Evolutionary conservation across 1,284 basidiomycete genomes (phyloP), one percentile per base, ranked within the genome.

Genomic region (Grifola frondosa): DNA sequence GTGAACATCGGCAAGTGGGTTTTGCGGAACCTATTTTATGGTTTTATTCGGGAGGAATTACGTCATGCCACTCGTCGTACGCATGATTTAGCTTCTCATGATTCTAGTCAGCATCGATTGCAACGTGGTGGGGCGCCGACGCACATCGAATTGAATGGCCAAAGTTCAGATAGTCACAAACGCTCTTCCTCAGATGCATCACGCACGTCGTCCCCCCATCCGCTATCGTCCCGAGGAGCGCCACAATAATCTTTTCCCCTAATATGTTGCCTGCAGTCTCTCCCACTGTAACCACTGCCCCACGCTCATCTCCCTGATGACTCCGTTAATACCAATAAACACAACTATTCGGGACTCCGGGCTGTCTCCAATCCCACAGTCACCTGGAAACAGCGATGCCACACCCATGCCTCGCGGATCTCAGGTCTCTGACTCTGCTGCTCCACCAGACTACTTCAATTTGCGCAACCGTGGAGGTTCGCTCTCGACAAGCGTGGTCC

Each of bases 1-100:
- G 87, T 91, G 50, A 91, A 90, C 60, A 69, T 90, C 32, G 88
- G 86, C 3, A 89, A 86, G 63, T 90, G 87, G 88, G 77, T 86
- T 3, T 63, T 91, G 16, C 73, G 80, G 21, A 91, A 89, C 59
- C 61, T 91, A 5, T 91, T 91, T 58, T 56, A 78, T 17, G 77
- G 74, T 0, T 89, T 90, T 57, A 74, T 88, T 37, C 70, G 73
- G 3, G 86, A 88, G 56, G 77, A 88, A 53, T 73, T 77, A 44
- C 71, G 73, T 10, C 52, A 66, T 1, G 46, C 52, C 11, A 30
- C 58, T 21, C 69, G 70, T n/a, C 66, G 67, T 53, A 61, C 52
- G 54, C 64, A 64, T 39, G 65, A 70, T 1, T 49, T 53, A 8
- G 37, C 44, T 21, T 39, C 52, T n/a, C 56, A 60, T 25, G 49